Conservation (phyloP, 2,329 filamentous ascomycete species). For the Thelonectria discophora region DNA sequence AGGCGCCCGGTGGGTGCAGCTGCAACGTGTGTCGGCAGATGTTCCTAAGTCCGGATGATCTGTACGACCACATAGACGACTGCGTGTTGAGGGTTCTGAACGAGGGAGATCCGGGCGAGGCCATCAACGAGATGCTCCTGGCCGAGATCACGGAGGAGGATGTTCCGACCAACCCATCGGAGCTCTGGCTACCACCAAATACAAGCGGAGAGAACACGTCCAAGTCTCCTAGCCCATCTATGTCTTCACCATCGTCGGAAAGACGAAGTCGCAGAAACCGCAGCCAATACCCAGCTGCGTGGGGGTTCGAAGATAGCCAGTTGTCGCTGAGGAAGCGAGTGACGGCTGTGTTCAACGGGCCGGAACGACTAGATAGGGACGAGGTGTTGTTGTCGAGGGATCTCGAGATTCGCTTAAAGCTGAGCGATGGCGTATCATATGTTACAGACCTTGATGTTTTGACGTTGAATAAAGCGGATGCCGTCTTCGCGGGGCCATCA, state of each 20-base stretch:
- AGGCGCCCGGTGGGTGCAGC: background rate
- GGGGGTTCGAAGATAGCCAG: constrained; percentile 1
- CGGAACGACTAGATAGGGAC: background rate
- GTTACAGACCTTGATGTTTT: constrained; percentile 6
- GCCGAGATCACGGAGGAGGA: background rate
- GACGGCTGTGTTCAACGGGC: background rate
- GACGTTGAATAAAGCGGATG: constrained; percentile 1
- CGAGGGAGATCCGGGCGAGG: constrained; percentile 1
- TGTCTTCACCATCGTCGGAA: background rate
- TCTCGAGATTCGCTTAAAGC: background rate
- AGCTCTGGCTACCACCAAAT: background rate
- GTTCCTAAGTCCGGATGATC: background rate
- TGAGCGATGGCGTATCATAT: background rate
- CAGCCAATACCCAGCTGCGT: background rate
- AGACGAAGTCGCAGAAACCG: background rate
- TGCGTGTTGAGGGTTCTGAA: background rate
- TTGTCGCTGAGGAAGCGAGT: constrained; percentile 4
- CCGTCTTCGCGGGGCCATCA: background rate
- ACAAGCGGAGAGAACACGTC: background rate
- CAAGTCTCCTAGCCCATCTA: background rate
- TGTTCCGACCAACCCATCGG: background rate
- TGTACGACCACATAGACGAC: constrained; percentile 9
- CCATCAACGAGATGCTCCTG: background rate
- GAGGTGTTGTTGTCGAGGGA: constrained; percentile 1
- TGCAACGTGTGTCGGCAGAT: background rate